Base-by-base conservation (phyloP, 129 eudicot species). In the Scalesia atractyloides region DNA sequence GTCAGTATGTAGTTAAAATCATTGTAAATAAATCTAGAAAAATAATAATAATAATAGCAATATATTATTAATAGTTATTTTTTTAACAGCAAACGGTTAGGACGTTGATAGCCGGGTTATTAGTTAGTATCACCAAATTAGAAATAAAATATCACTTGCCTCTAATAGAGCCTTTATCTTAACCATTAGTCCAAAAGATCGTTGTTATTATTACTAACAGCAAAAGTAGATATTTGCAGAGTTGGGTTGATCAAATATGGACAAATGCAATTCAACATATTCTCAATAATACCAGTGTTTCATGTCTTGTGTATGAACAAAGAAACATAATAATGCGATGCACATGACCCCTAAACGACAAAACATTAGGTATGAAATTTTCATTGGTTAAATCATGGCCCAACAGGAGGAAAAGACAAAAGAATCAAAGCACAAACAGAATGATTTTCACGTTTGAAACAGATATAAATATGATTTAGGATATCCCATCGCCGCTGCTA, bases 1-100 rank as follows among this genome's bases (percentile, higher is more conserved):
- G 34, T 30, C 34, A 3, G 18, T 13, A 30, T 46, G 26, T 67
- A 22, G 72, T 68, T 48, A 2, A 48, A 13, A 67, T 67, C 58
- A 22, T 14, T 8, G 22, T 67, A 48, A 67, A 68, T 67, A 48
- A 67, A 68, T 68, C 59, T 68, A 66, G 72, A 20, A 19, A 19
- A 2, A 67, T 5, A 24, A 22, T 67, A 24, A 13, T 20, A 20
- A 13, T 17, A 44, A 13, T 65, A 43, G 36, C 5, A 33, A 30
- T 5, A n/a, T n/a, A n/a, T n/a, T n/a, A n/a, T n/a, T n/a, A n/a
- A n/a, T n/a, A n/a, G n/a, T n/a, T n/a, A n/a, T n/a, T n/a, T n/a
- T n/a, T n/a, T n/a, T n/a, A n/a, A n/a, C n/a, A n/a, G n/a, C n/a
- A n/a, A n/a, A n/a, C n/a, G n/a, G n/a, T n/a, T n/a, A n/a, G n/a